Conservation (phyloP, 345 rosid genomes). For the Sonneratia alba region DNA sequence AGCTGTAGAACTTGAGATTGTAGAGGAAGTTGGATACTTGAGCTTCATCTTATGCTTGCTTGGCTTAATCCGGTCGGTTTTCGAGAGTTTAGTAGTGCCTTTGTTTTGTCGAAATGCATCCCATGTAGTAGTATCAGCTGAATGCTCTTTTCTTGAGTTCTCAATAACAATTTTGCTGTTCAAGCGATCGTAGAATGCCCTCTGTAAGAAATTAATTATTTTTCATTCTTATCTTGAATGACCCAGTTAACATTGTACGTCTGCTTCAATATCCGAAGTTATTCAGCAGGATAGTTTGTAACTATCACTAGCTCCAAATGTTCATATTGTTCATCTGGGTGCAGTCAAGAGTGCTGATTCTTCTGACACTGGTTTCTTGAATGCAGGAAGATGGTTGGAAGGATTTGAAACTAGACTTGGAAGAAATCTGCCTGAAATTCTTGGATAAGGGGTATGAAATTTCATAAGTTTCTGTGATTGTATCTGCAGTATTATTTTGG, state of each 20-base stretch:
- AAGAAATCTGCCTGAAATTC: constrained; percentile 41
- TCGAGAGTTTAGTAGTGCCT: too few species aligned
- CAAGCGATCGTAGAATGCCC: neutral
- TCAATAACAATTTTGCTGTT: neutral
- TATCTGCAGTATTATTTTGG: neutral
- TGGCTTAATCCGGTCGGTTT: neutral
- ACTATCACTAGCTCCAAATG: neutral
- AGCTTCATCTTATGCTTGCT: neutral
- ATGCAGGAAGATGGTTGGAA: constrained; percentile 44
- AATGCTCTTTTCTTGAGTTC: neutral
- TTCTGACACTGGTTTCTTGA: neutral
- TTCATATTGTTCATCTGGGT: neutral
- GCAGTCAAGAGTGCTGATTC: neutral
- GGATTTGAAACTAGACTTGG: constrained; percentile 36
- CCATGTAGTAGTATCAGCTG: neutral
- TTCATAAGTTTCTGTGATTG: neutral
- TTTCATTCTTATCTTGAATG: too few species aligned
- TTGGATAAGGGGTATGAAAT: constrained; percentile 39
- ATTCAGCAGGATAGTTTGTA: too few species aligned
- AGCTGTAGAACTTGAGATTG: too few species aligned
- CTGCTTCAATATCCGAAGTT: too few species aligned
- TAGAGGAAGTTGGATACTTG: neutral
- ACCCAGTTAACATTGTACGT: too few species aligned
- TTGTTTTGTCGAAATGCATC: neutral
- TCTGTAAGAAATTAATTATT: too few species aligned